These are phyloP conservation scores for Mycena sp. DNA, from an alignment of 1,284 basidiomycete species.

Conservation along the genomic window DNA sequence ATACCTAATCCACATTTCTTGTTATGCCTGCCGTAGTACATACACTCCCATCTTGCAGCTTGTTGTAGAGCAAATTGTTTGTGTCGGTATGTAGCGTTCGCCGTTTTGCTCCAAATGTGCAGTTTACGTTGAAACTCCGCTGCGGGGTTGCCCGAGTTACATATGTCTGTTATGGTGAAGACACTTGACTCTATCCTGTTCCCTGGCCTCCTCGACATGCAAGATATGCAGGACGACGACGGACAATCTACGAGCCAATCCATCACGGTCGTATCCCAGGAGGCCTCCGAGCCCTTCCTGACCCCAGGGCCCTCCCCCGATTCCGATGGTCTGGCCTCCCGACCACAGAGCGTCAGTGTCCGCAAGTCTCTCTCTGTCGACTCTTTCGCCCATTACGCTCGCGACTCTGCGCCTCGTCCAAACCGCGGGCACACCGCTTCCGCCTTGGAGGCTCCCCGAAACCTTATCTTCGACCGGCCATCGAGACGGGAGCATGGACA, in stretches of 20 bases:
- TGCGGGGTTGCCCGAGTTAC: too few species aligned
- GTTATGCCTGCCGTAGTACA: not conserved
- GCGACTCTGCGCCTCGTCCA: conserved; percentile 47
- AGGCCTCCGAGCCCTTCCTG: conserved; percentile 24
- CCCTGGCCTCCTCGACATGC: too few species aligned
- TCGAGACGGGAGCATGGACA: conserved; percentile 37
- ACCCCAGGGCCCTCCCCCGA: too few species aligned
- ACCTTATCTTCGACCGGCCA: conserved; percentile 33
- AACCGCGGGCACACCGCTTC: conserved; percentile 46
- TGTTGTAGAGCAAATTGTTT: too few species aligned
- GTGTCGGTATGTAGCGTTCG: too few species aligned
- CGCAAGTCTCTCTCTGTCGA: conserved; percentile 81
- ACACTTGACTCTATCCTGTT: too few species aligned
- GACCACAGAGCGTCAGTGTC: conserved; percentile 45
- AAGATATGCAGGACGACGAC: too few species aligned
- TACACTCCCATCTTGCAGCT: conserved; percentile 30
- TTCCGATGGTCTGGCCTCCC: conserved; percentile 36
- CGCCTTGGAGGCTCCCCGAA: conserved; percentile 42
- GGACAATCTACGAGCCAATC: too few species aligned
- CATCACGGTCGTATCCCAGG: too few species aligned
- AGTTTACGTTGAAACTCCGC: too few species aligned
- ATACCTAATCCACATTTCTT: not conserved
- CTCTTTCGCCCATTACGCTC: conserved; percentile 67
- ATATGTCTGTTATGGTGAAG: too few species aligned
- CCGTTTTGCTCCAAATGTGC: too few species aligned